Conservation (phyloP, 192 early-diverging fungal species). For the Coemansia sp. region DNA sequence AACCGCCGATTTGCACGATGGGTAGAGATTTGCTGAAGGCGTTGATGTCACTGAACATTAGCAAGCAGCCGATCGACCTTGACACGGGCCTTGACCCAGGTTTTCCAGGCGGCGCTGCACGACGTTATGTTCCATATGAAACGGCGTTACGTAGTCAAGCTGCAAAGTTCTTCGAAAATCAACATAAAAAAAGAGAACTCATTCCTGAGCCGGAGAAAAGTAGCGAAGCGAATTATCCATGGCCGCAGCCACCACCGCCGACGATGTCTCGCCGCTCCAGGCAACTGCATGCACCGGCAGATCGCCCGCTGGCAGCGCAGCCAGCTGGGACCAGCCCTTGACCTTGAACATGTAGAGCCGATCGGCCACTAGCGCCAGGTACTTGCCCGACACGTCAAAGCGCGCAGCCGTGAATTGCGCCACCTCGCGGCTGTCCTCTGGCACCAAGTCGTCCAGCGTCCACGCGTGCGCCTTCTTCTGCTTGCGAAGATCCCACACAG, state of each 20-base stretch:
- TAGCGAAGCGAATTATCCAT: constrained; percentile 18
- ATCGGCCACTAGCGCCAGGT: constrained; percentile 66
- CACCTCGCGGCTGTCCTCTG: background rate
- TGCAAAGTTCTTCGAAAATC: too few species aligned
- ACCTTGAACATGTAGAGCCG: constrained; percentile 62
- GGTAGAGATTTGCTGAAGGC: too few species aligned
- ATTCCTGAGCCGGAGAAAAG: constrained; percentile 6
- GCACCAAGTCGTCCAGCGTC: constrained; percentile 10
- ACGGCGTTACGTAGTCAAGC: too few species aligned
- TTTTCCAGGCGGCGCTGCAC: too few species aligned
- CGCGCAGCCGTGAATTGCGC: constrained; percentile 19
- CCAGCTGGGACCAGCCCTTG: constrained; percentile 57
- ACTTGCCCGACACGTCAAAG: constrained; percentile 85
- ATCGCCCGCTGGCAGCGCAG: constrained; percentile 3
- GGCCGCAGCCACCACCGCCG: constrained; percentile 7
- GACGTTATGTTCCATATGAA: too few species aligned
- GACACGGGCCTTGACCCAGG: too few species aligned
- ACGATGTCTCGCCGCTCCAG: background rate
- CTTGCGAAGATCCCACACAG: constrained; percentile 94
- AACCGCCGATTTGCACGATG: too few species aligned
- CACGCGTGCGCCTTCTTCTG: constrained; percentile 53
- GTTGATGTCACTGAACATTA: too few species aligned
- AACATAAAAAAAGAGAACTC: background rate
- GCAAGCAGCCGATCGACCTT: too few species aligned
- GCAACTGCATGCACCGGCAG: background rate